A percentile compares a stretch with the other conserved stretches of the same genome.
Conservation (phyloP, 1,284 basidiomycete species). For the Marasmius fiardii region DNA sequence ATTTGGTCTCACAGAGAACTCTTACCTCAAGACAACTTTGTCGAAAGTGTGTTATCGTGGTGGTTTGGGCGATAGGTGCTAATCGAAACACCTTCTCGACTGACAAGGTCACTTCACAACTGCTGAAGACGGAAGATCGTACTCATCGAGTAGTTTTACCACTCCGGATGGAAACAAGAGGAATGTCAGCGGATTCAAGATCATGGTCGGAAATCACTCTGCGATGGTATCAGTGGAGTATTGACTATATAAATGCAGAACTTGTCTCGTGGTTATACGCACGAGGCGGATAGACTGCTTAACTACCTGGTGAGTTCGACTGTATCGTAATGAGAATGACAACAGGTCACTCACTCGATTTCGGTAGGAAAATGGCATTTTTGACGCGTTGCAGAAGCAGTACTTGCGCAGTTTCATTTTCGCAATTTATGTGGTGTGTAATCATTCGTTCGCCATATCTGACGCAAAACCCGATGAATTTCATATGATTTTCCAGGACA, state of each 20-base stretch:
- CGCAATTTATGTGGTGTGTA: constrained; percentile 74
- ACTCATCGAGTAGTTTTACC: constrained; percentile 21
- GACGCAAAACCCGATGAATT: background rate
- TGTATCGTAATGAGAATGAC: constrained; percentile 8
- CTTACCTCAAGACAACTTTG: constrained; percentile 77
- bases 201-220: constrained; percentile 32
- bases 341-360: constrained; percentile 1
- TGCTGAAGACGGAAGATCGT: constrained; percentile 35
- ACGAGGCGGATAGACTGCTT: constrained; percentile 75
- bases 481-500: constrained; percentile 48
- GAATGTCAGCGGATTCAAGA: constrained; percentile 53
- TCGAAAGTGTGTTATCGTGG: constrained; percentile 45
- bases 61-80: background rate
- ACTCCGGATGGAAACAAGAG: constrained; percentile 26
- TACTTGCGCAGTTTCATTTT: constrained; percentile 80
- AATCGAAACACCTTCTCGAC: constrained; percentile 13
- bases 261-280: constrained; percentile 69
- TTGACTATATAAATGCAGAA: constrained; percentile 43
- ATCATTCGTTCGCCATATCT: constrained; percentile 1
- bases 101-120: constrained; percentile 50
- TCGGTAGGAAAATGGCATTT: constrained; percentile 72
- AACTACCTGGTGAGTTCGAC: constrained; percentile 62
- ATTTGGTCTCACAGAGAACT: constrained; percentile 68
- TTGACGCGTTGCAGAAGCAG: constrained; percentile 73
- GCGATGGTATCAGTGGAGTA: constrained; percentile 10